Conservation (phyloP, 306 rosid genomes). For the Medicago arabica region DNA sequence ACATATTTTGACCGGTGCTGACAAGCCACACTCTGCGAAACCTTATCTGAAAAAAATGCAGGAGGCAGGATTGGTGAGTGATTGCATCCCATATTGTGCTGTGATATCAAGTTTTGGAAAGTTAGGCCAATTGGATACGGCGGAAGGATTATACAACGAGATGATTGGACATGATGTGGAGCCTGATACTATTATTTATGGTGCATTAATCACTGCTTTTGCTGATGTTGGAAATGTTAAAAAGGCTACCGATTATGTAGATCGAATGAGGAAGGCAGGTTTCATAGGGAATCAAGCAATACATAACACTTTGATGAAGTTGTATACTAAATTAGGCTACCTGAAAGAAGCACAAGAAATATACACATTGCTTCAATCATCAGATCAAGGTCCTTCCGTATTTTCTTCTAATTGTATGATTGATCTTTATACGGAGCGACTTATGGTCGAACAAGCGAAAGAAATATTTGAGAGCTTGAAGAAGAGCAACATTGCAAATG, state of each 20-base stretch:
- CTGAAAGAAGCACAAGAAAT: slow-evolving; percentile 77
- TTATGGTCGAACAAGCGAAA: slow-evolving; percentile 70
- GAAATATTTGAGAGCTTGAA: slow-evolving; percentile 68
- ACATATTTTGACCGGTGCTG: slow-evolving; percentile 71
- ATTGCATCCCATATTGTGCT: slow-evolving; percentile 69
- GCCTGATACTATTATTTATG: slow-evolving; percentile 70
- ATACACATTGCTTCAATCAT: slow-evolving; percentile 59
- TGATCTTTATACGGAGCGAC: slow-evolving; percentile 73
- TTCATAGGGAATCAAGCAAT: slow-evolving; percentile 61
- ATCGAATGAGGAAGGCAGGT: slow-evolving; percentile 68
- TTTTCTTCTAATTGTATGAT: slow-evolving; percentile 90
- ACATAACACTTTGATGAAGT: slow-evolving; percentile 75
- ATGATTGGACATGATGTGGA: slow-evolving; percentile 66
- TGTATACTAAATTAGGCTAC: slow-evolving; percentile 79
- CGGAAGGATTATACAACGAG: slow-evolving; percentile 61
- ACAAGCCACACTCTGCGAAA: slow-evolving; percentile 67
- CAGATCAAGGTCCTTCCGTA: slow-evolving; percentile 59
- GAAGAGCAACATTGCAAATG: slow-evolving; percentile 63
- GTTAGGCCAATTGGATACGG: slow-evolving; percentile 68
- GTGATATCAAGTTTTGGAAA: slow-evolving; percentile 75
- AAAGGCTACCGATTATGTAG: slow-evolving; percentile 58
- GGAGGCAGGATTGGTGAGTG: slow-evolving; percentile 67
- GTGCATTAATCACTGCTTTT: slow-evolving; percentile 76
- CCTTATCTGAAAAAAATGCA: slow-evolving; percentile 73
- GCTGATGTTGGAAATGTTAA: slow-evolving; percentile 73